Evolutionary conservation across 257 asterid species (phyloP).

Genomic region (Solanum rostratum): DNA sequence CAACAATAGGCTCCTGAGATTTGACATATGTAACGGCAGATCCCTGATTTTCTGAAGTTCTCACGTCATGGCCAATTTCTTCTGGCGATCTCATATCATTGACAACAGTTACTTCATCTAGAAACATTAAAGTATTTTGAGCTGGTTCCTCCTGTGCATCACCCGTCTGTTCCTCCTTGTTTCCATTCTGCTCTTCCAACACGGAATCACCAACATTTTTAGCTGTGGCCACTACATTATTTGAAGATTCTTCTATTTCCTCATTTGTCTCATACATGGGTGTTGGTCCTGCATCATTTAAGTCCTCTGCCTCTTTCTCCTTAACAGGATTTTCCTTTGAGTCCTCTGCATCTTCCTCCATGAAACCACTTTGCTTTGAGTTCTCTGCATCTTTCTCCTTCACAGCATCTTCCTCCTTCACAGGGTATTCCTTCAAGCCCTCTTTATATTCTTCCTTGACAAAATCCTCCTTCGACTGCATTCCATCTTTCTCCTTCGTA

Average conservation of each 20-base stretch:
- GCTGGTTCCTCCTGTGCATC: slow-evolving; percentile 7
- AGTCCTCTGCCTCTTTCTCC: neutral
- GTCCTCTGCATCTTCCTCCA: neutral
- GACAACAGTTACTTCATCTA: neutral
- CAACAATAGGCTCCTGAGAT: slow-evolving; percentile 7
- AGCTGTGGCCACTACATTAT: neutral
- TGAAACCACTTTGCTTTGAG: neutral
- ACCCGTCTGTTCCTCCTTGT: slow-evolving; percentile 7
- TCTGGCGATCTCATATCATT: neutral
- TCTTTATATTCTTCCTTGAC: neutral
- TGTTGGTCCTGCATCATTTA: neutral
- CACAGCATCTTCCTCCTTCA: neutral
- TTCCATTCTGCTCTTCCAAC: slow-evolving; percentile 8
- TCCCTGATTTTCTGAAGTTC: slow-evolving; percentile 9
- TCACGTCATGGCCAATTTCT: neutral
- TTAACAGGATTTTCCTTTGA: neutral
- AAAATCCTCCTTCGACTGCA: neutral
- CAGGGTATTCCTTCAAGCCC: neutral
- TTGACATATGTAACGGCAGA: slow-evolving; percentile 5
- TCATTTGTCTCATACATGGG: slow-evolving; percentile 6
- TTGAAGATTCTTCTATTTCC: slow-evolving; percentile 1
- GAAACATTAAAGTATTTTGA: neutral
- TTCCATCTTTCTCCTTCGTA: neutral
- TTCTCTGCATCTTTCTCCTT: neutral
- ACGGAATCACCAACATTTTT: slow-evolving; percentile 3